These are phyloP conservation scores for Aureobasidium sp. DNA, from an alignment of 2,329 filamentous ascomycete genomes.

Conservation along the genomic window DNA sequence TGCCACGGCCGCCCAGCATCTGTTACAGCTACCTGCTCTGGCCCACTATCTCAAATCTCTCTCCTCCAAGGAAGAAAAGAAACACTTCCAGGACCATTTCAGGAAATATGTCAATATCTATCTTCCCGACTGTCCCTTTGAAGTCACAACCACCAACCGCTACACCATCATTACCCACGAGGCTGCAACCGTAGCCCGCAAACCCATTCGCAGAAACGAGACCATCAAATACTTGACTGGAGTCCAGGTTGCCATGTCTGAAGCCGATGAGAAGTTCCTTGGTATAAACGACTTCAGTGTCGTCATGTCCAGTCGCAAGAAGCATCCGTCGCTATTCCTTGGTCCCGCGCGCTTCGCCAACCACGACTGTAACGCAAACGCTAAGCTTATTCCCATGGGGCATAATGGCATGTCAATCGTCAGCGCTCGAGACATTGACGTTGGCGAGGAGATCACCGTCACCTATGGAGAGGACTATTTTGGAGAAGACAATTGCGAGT, in stretches of 20 bases:
- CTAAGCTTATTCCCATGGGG: constrained; percentile 74
- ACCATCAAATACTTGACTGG: constrained; percentile 85
- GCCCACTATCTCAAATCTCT: constrained; percentile 63
- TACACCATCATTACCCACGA: constrained; percentile 90
- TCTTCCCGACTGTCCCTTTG: constrained; percentile 86
- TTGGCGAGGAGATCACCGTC: constrained; percentile 93
- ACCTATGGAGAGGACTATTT: constrained; percentile 96
- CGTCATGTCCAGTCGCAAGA: constrained; percentile 86
- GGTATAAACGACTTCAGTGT: constrained; percentile 95
- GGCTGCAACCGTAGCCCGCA: constrained; percentile 76
- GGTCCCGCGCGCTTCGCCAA: constrained; percentile 95
- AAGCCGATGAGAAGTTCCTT: constrained; percentile 72
- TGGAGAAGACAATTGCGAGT: constrained; percentile 90
- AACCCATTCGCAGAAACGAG: constrained; percentile 71
- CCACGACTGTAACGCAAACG: constrained; percentile 93
- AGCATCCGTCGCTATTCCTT: constrained; percentile 84
- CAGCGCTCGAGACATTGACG: constrained; percentile 70
- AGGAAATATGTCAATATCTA: constrained; percentile 91
- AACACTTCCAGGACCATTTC: constrained; percentile 79
- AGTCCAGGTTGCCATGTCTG: constrained; percentile 85
- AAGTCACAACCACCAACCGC: constrained; percentile 87
- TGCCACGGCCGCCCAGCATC: constrained; percentile 60
- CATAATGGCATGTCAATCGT: constrained; percentile 86
- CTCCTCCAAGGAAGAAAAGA: constrained; percentile 69
- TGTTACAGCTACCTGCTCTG: constrained; percentile 68